phyloP scores from a whole-genome alignment of 23 red algal genomes.

The Gracilariopsis chorda region DNA sequence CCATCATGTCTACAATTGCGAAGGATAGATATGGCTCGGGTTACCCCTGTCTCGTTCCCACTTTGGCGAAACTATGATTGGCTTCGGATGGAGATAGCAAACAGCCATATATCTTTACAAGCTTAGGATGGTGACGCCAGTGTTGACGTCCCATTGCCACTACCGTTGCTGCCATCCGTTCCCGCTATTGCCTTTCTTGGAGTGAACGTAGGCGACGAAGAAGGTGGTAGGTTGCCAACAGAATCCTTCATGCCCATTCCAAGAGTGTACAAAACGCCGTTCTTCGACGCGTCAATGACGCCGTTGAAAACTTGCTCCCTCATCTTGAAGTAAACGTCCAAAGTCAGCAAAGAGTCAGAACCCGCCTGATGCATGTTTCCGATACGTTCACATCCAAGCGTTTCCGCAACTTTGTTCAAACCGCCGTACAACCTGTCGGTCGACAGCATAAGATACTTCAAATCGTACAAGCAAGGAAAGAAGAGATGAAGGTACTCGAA shows the following conservation, averaged over 20 bases:
- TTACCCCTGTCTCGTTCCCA: no score
- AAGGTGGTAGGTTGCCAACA: background rate
- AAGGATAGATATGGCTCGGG: no score
- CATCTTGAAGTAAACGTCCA: conserved; percentile 85
- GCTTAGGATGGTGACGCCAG: background rate
- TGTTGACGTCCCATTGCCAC: background rate
- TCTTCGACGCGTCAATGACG: conserved; percentile 11
- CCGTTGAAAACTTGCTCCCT: conserved; percentile 57
- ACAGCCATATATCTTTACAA: no score
- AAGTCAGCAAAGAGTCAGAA: conserved; percentile 79
- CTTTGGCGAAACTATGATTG: no score
- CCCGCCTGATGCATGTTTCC: conserved; percentile 93
- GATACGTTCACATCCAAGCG: conserved; percentile 62
- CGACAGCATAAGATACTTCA: conserved; percentile 86
- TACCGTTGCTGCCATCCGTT: background rate
- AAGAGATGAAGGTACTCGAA: conserved; percentile 80
- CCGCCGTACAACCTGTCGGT: conserved; percentile 82
- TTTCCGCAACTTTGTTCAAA: conserved; percentile 87
- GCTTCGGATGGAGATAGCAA: no score
- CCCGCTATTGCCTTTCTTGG: conserved; percentile 2
- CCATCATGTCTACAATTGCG: no score
- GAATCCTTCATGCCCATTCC: background rate
- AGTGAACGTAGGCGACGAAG: background rate
- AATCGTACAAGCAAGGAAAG: conserved; percentile 93
- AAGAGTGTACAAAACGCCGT: conserved; percentile 56